These are phyloP conservation scores for Aspergillus thermomutatus DNA, from an alignment of 2,329 filamentous ascomycete genomes.

Conservation along the genomic window DNA sequence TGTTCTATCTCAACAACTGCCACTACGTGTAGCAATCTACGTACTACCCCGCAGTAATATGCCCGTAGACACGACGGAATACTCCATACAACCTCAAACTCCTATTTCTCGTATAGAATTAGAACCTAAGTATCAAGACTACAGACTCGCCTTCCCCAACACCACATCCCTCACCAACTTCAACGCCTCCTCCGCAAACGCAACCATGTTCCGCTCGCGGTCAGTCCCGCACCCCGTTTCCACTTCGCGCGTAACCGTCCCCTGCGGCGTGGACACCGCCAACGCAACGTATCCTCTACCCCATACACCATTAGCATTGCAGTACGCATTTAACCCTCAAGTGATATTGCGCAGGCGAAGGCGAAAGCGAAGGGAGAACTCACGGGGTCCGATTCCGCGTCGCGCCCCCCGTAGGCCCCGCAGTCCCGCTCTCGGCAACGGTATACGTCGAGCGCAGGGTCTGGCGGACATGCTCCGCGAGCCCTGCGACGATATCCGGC, in stretches of 20 bases:
- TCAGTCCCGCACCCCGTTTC: slow-evolving; percentile 52
- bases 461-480: slow-evolving; percentile 56
- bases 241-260: slow-evolving; percentile 52
- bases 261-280: slow-evolving; percentile 55
- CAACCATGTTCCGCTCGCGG: slow-evolving; percentile 60
- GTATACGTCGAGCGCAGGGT: slow-evolving; percentile 56
- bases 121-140: no score
- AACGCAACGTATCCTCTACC: slow-evolving; percentile 60
- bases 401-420: slow-evolving; percentile 59
- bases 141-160: slow-evolving; percentile 27
- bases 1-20: background rate
- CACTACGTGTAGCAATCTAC: no score
- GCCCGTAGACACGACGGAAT: background rate
- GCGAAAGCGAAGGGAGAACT: slow-evolving; percentile 15
- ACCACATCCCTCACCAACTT: slow-evolving; percentile 56
- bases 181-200: slow-evolving; percentile 58
- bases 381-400: slow-evolving; percentile 56
- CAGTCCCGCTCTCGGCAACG: slow-evolving; percentile 59
- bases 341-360: background rate
- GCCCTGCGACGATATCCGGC: slow-evolving; percentile 52
- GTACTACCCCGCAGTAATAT: background rate
- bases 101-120: no score
- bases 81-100: no score
- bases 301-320: background rate
- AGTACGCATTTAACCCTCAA: background rate